These are phyloP conservation scores for Hansenula anomala DNA, from an alignment of 1,139 yeast genomes.

Conservation along the genomic window DNA sequence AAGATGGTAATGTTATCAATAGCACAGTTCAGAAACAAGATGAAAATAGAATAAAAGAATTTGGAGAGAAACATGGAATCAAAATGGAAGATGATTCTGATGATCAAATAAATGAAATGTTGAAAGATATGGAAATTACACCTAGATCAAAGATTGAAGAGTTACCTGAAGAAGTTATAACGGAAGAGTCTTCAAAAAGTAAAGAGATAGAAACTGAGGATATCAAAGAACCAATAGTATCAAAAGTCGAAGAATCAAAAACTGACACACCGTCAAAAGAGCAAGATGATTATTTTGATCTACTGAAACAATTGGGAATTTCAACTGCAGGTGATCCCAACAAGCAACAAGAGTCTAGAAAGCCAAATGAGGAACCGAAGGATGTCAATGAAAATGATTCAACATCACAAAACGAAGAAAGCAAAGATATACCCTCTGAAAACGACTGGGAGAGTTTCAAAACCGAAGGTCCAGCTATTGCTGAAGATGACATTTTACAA, in stretches of 20 bases:
- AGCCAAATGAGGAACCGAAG: too few species aligned
- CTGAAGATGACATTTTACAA: conserved; percentile 46
- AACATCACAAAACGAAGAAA: too few species aligned
- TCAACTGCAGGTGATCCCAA: neutral
- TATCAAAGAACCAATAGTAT: too few species aligned
- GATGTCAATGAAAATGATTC: too few species aligned
- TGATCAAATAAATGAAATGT: conserved; percentile 15
- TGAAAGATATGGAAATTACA: conserved; percentile 18
- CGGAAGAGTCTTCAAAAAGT: too few species aligned
- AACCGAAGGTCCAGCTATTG: conserved; percentile 30
- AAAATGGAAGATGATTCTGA: conserved; percentile 9
- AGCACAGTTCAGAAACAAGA: conserved; percentile 33
- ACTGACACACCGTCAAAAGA: too few species aligned
- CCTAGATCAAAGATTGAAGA: conserved; percentile 8
- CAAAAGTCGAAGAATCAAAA: neutral
- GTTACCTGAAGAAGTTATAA: conserved; percentile 1
- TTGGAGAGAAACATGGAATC: conserved; percentile 2
- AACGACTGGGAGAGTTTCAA: too few species aligned
- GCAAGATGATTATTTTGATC: conserved; percentile 1
- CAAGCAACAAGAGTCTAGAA: too few species aligned
- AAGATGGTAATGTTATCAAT: conserved; percentile 59
- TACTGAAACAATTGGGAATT: neutral
- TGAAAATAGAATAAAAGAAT: conserved; percentile 10
- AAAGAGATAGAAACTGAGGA: too few species aligned
- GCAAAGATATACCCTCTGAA: too few species aligned